phyloP scores from a whole-genome alignment of 352 stramenopile genomes.

The Plasmopara viticola region DNA sequence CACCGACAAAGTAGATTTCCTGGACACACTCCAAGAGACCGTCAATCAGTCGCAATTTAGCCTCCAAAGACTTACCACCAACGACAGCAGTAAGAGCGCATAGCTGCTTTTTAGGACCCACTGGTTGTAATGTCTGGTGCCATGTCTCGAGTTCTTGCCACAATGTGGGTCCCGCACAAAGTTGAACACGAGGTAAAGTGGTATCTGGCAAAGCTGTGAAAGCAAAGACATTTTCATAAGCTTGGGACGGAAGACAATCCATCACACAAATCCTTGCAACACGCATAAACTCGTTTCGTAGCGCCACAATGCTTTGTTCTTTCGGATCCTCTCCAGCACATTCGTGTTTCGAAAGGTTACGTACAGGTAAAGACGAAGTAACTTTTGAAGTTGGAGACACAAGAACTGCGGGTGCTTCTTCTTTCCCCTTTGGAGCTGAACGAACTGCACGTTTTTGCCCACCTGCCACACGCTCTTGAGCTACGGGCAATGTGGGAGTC shows the following conservation, averaged over 20 bases:
- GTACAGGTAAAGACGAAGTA: background rate
- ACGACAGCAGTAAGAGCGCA: constrained; percentile 35
- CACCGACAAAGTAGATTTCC: constrained; percentile 60
- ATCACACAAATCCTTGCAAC: constrained; percentile 21
- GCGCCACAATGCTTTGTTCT: constrained; percentile 8
- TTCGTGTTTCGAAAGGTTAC: constrained; percentile 5
- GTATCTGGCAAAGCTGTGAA: constrained; percentile 2
- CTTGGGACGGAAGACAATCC: constrained; percentile 18
- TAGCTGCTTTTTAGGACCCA: background rate
- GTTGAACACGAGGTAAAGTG: background rate
- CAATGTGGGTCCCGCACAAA: constrained; percentile 25
- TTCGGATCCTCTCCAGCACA: constrained; percentile 4
- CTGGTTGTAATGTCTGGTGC: constrained; percentile 28
- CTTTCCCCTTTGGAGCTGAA: constrained; percentile 7
- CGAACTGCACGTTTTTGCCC: constrained; percentile 18
- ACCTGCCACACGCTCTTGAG: constrained; percentile 9
- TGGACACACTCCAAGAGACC: constrained; percentile 47
- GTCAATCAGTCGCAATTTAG: constrained; percentile 65
- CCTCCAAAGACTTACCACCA: constrained; percentile 41
- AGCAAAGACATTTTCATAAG: constrained; percentile 14
- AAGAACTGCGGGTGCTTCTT: constrained; percentile 1
- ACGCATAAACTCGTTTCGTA: constrained; percentile 14
- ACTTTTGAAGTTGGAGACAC: background rate
- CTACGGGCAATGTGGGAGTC: constrained; percentile 6
- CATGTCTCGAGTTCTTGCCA: constrained; percentile 22